Evolutionary conservation across 2,329 filamentous ascomycete genomes (phyloP), one percentile per base, ranked within the genome.

Genomic region (Aspergillus udagawae): DNA sequence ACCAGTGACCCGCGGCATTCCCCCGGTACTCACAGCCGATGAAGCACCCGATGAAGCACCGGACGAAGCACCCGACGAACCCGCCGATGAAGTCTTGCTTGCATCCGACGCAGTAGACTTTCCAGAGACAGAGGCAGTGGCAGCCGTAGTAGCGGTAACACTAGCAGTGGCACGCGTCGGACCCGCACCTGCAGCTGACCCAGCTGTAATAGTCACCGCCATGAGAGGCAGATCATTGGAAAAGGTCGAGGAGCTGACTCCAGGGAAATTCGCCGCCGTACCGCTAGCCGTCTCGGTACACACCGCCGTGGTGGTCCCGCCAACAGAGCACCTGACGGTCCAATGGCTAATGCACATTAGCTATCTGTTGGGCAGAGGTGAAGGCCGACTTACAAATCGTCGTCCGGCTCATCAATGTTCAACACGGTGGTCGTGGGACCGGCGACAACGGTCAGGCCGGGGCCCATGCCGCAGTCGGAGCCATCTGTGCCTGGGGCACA

Each of bases 401-500:
- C 52, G 1, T 12, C 14, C 0, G 52, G 50, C 6, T 56, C 51
- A 9, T 59, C 54, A 27, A 61, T 60, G 10, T 62, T 51, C 38
- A 60, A 55, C 17, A 55, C 57, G 4, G 60, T 55, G 5, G 42
- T 54, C 1, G 47, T 52, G 14, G 64, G 57, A 2, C 58, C 66
- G 0, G 63, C 62, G 35, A 63, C 63, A 25, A 67, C 21, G 4
- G 57, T 65, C 17, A 70, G 35, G 7, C 68, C 68, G 3, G 63
- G 63, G 0, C 67, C 68, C 63, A 70, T 65, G 14, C 68, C 67
- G 42, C 68, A 70, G 17, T 66, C 62, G 3, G 42, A 45, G 49
- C 56, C 21, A 49, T 66, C 60, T 5, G 65, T 66, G 3, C 67
- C 63, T 1, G 57, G 53, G 0, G 64, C 59, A 9, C 68, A 68